Evolutionary conservation across 192 early-diverging fungal genomes (phyloP).

Genomic region (Paraglomus occultum): DNA sequence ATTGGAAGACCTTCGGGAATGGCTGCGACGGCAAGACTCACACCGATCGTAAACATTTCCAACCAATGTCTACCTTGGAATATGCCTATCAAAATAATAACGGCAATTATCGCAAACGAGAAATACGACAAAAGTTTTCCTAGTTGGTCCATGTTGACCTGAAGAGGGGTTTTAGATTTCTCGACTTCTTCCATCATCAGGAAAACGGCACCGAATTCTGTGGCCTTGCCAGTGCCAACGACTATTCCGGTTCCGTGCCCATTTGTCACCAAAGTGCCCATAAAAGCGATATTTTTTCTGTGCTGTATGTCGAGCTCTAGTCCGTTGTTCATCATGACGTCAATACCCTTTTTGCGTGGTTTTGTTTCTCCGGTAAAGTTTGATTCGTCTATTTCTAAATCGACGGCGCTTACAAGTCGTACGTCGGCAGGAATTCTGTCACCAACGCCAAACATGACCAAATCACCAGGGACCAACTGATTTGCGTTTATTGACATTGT

Average conservation of each 20-base stretch:
- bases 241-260: slow-evolving; percentile 90
- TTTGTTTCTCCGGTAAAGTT: slow-evolving; percentile 86
- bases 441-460: slow-evolving; percentile 82
- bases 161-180: slow-evolving; percentile 86
- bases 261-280: slow-evolving; percentile 90
- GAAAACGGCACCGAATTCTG: slow-evolving; percentile 95
- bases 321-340: slow-evolving; percentile 42
- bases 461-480: slow-evolving; percentile 89
- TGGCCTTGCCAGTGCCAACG: slow-evolving; percentile 82
- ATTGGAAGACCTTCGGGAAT: slow-evolving; percentile 98
- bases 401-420: slow-evolving; percentile 69
- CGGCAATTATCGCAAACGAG: slow-evolving; percentile 84
- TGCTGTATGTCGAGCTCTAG: slow-evolving; percentile 66
- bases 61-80: slow-evolving; percentile 86
- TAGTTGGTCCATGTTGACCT: slow-evolving; percentile 92
- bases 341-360: slow-evolving; percentile 67
- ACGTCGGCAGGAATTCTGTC: slow-evolving; percentile 95
- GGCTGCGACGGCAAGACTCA: slow-evolving; percentile 94
- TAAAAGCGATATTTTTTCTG: slow-evolving; percentile 87
- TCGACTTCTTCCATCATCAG: slow-evolving; percentile 93
- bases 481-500: slow-evolving; percentile 63
- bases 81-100: slow-evolving; percentile 83
- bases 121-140: slow-evolving; percentile 81
- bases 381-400: slow-evolving; percentile 91
- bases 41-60: slow-evolving; percentile 96